Conservation (phyloP, 805 yeast genomes). For the Suhomyces tanzawaensis region DNA sequence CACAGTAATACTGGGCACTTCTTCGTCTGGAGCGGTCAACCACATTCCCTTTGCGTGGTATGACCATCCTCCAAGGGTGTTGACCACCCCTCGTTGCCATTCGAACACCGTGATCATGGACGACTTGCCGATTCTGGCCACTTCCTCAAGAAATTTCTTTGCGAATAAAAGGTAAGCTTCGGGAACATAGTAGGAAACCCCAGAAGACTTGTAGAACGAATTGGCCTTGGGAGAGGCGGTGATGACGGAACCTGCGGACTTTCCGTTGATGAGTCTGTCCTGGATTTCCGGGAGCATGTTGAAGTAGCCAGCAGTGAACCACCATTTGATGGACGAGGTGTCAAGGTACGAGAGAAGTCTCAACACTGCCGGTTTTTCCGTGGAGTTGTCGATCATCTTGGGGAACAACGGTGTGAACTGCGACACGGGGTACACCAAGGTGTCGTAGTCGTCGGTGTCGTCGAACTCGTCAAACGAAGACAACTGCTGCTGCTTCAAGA, state of each 20-base stretch:
- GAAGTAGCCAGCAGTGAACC: slow-evolving; percentile 95
- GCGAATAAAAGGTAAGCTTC: slow-evolving; percentile 82
- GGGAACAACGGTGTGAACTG: slow-evolving; percentile 82
- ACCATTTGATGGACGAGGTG: slow-evolving; percentile 62
- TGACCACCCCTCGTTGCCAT: slow-evolving; percentile 86
- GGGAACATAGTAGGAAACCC: slow-evolving; percentile 79
- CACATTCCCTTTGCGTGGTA: slow-evolving; percentile 97
- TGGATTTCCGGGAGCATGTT: slow-evolving; percentile 80
- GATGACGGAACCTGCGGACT: slow-evolving; percentile 66
- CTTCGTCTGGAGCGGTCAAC: slow-evolving; percentile 60
- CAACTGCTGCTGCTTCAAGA: slow-evolving; percentile 48
- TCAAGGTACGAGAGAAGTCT: slow-evolving; percentile 57
- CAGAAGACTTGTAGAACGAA: slow-evolving; percentile 83
- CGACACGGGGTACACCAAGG: slow-evolving; percentile 84
- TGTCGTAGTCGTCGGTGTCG: slow-evolving; percentile 42
- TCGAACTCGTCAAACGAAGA: slow-evolving; percentile 30
- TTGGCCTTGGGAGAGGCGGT: slow-evolving; percentile 95
- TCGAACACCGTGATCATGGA: slow-evolving; percentile 59
- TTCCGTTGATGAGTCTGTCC: slow-evolving; percentile 52
- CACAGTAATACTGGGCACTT: slow-evolving; percentile 67
- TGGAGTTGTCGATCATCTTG: slow-evolving; percentile 59
- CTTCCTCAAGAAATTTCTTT: slow-evolving; percentile 58
- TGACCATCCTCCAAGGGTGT: slow-evolving; percentile 86
- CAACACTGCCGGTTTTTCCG: slow-evolving; percentile 74
- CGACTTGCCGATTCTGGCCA: slow-evolving; percentile 40